Base-by-base conservation (phyloP, 2,329 filamentous ascomycete genomes). In the Purpureocillium takamizusanense region DNA sequence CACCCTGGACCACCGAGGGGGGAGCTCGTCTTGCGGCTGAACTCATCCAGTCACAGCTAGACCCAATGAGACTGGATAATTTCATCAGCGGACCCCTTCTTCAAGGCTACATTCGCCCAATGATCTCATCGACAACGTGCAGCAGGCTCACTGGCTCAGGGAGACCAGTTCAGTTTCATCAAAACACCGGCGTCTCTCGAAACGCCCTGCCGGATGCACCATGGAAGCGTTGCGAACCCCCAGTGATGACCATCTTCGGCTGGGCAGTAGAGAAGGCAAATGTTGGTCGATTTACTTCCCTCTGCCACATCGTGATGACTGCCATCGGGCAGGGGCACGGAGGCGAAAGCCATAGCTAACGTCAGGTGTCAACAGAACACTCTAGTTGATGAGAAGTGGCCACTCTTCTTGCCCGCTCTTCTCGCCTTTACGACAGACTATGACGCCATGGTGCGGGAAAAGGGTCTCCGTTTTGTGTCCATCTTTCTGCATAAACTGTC, bases 341-440 rank as follows among this genome's bases (percentile, higher is more conserved):
- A 13, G 12, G 27, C 44, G 47, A 17, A 45, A 29, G 30, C 21
- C 25, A 18, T 39, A 35, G 23, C 38, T 39, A 31, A 32, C 27
- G 16, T 4, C n/a, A 23, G 12, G 11, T 3, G 5, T 14, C 6
- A 16, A 38, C 31, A 49, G 43, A 15, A 31, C 12, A n/a, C 27
- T 12, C 13, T 16, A 35, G 28, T 49, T 16, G 43, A 45, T 47
- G 31, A 51, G 33, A 62, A 78, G 48, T 90, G 84, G 81, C 76
- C 77, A 3, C 62, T 85, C 7, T 74, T 83, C 42, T 72, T 81
- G 2, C 86, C 86, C 1, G 77, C 82, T 0, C 62, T 90, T 4
- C 66, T 90, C 5, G 75, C 77, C 0, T 68, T 90, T 4, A 60
- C 79, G 21, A 84, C 89, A 53, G 81, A 86, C 47, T 53, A 69